Conservation (phyloP, 495 filamentous ascomycete genomes). For the Daldinia caldariorum region DNA sequence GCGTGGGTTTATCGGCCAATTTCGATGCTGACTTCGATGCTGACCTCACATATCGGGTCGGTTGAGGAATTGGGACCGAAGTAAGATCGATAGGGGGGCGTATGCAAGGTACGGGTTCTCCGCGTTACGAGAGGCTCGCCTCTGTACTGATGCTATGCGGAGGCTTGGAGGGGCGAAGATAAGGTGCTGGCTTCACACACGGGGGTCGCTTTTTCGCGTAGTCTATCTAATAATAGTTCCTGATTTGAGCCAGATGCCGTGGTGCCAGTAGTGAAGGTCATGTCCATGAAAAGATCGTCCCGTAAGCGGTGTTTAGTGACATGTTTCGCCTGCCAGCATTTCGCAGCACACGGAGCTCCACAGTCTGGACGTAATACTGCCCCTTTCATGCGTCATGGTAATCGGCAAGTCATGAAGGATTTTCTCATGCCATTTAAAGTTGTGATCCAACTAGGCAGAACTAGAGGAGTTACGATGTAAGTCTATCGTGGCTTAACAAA, state of each 20-base stretch:
- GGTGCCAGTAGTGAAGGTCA: constrained; percentile 52
- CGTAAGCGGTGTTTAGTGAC: neutral
- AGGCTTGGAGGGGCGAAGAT: constrained; percentile 59
- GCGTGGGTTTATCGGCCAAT: constrained; percentile 49
- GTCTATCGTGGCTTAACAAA: neutral
- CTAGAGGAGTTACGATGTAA: constrained; percentile 55
- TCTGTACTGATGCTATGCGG: constrained; percentile 29
- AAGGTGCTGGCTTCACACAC: constrained; percentile 54
- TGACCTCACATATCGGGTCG: constrained; percentile 51
- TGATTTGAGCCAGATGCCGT: constrained; percentile 53
- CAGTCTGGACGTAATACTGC: constrained; percentile 53
- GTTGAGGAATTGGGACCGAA: constrained; percentile 52
- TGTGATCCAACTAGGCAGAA: constrained; percentile 53
- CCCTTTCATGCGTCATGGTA: constrained; percentile 52
- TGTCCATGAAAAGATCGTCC: neutral
- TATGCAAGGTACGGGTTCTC: constrained; percentile 46
- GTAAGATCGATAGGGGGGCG: constrained; percentile 56
- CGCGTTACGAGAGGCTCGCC: neutral
- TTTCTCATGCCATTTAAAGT: constrained; percentile 54
- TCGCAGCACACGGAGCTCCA: constrained; percentile 52
- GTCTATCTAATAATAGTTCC: constrained; percentile 53
- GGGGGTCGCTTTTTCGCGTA: constrained; percentile 53
- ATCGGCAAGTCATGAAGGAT: constrained; percentile 52
- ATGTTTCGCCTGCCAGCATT: constrained; percentile 48
- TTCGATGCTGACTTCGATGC: constrained; percentile 55